These are phyloP conservation scores for Umbelopsis sp. DNA, from an alignment of 371 early-diverging fungal species.

Conservation along the genomic window DNA sequence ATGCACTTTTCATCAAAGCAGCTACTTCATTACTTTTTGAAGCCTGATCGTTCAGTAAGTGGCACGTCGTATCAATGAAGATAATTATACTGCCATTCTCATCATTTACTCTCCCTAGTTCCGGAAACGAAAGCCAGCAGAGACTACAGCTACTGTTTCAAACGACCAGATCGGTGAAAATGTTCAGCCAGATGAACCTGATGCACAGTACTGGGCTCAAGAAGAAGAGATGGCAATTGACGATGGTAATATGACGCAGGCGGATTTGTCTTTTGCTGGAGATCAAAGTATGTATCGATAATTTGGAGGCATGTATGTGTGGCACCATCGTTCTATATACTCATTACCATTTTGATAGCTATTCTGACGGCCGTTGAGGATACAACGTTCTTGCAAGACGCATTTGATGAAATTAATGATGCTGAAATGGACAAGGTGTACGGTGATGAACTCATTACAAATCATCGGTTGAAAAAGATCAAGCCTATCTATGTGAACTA, in stretches of 20 bases:
- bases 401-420: conserved; percentile 29
- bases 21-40: conserved; percentile 78
- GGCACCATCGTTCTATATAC: not conserved
- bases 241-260: conserved; percentile 24
- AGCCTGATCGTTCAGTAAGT: conserved; percentile 73
- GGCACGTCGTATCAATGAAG: not conserved
- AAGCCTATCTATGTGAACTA: conserved; percentile 81
- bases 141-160: not conserved
- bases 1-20: conserved; percentile 85
- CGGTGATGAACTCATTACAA: conserved; percentile 45
- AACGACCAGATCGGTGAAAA: not conserved
- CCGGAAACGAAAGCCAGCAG: not conserved
- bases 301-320: not conserved
- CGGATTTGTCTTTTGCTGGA: conserved; percentile 23
- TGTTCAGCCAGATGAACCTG: conserved; percentile 24
- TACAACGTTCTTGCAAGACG: conserved; percentile 37
- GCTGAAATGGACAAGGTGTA: conserved; percentile 31
- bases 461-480: conserved; percentile 55
- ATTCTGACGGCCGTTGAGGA: conserved; percentile 35
- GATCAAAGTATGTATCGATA: conserved; percentile 31
- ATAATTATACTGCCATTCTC: not conserved
- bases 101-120: not conserved
- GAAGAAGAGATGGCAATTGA: conserved; percentile 21
- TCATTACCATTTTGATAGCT: conserved; percentile 23
- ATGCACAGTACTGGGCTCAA: conserved; percentile 47